A percentile compares a stretch with the other conserved stretches of the same genome.
phyloP scores from a whole-genome alignment of 2,329 filamentous ascomycete genomes.

The Aspergillus eucalypticola region DNA sequence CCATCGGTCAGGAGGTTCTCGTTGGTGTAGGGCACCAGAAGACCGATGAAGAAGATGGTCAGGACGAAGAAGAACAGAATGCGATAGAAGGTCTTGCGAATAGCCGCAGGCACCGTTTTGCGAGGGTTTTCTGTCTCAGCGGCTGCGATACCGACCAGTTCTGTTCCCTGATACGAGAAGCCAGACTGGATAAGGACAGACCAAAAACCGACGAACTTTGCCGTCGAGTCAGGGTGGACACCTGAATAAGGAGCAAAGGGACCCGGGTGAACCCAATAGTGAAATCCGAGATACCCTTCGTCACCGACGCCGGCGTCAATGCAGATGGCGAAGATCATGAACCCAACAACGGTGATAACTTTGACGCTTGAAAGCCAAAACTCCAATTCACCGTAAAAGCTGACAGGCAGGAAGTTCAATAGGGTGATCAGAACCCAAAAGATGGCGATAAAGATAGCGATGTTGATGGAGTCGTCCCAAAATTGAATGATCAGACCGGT shows the following conservation, averaged over 20 bases:
- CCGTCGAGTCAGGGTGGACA: constrained; percentile 36
- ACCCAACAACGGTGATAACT: constrained; percentile 71
- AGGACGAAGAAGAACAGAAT: constrained; percentile 62
- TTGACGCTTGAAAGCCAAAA: constrained; percentile 79
- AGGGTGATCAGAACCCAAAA: constrained; percentile 71
- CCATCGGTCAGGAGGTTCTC: constrained; percentile 55
- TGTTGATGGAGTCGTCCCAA: constrained; percentile 63
- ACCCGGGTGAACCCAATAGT: constrained; percentile 68
- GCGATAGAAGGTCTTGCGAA: constrained; percentile 73
- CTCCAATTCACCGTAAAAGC: constrained; percentile 74
- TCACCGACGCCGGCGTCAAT: constrained; percentile 70
- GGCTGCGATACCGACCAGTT: constrained; percentile 75
- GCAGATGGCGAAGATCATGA: constrained; percentile 75
- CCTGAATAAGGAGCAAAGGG: constrained; percentile 60
- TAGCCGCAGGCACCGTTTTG: constrained; percentile 70
- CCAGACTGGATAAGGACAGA: constrained; percentile 49
- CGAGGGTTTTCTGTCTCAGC: constrained; percentile 73
- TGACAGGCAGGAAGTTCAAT: constrained; percentile 70
- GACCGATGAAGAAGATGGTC: constrained; percentile 64
- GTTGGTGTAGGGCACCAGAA: constrained; percentile 64
- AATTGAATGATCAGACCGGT: constrained; percentile 75
- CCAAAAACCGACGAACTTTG: constrained; percentile 65
- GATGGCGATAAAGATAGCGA: constrained; percentile 71
- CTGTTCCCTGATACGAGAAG: constrained; percentile 59
- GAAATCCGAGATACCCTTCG: constrained; percentile 71